Conservation (phyloP, 257 asterid species). For the Ehretia macrophylla region DNA sequence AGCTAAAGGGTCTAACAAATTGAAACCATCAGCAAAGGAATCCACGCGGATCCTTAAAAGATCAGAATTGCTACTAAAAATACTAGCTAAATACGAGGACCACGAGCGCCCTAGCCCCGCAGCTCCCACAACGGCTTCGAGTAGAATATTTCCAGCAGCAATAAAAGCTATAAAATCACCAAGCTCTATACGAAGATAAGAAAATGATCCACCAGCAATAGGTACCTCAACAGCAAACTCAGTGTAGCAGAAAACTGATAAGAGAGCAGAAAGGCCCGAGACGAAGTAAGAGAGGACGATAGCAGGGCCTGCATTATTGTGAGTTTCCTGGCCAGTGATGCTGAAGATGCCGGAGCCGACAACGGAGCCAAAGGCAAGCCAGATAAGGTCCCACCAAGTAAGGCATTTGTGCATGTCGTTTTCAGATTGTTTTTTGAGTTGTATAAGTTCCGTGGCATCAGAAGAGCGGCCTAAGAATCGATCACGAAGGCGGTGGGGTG, state of each 20-base stretch:
- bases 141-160: constrained; percentile 81
- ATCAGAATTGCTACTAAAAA: constrained; percentile 55
- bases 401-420: constrained; percentile 69
- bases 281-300: constrained; percentile 73
- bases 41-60: constrained; percentile 48
- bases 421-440: constrained; percentile 60
- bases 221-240: constrained; percentile 93
- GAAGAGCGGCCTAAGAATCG: constrained; percentile 69
- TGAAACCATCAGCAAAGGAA: constrained; percentile 72
- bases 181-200: constrained; percentile 76
- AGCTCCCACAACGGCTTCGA: constrained; percentile 88
- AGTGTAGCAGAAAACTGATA: constrained; percentile 84
- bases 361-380: constrained; percentile 93
- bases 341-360: constrained; percentile 93
- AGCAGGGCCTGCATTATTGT: constrained; percentile 72
- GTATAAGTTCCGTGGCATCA: constrained; percentile 55
- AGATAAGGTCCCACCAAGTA: constrained; percentile 92
- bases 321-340: constrained; percentile 81
- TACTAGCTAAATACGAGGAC: constrained; percentile 76
- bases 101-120: constrained; percentile 96
- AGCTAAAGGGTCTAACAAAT: constrained; percentile 78
- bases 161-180: constrained; percentile 90
- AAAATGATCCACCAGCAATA: constrained; percentile 89
- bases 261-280: constrained; percentile 82
- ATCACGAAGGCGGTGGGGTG: constrained; percentile 72